Evolutionary conservation across 192 early-diverging fungal species (phyloP).

Genomic region (Backusella mclennaniae): DNA sequence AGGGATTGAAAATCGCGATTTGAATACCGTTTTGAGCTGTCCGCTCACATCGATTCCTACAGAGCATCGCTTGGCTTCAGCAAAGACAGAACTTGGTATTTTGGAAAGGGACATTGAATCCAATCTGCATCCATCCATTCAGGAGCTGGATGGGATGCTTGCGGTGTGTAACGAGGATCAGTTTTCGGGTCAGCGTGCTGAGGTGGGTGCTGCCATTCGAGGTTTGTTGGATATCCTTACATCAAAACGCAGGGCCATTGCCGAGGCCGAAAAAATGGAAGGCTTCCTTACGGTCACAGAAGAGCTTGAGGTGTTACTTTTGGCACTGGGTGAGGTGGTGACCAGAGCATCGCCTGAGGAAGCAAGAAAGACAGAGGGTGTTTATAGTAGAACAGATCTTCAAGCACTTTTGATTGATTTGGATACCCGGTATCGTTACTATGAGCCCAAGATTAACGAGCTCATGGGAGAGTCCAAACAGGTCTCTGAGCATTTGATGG

Average conservation of each 20-base stretch:
- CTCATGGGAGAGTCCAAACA: slow-evolving; percentile 29
- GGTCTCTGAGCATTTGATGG: slow-evolving; percentile 21
- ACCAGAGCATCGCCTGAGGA: slow-evolving; percentile 18
- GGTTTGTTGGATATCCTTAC: slow-evolving; percentile 30
- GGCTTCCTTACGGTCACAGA: slow-evolving; percentile 36
- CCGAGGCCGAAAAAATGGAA: slow-evolving; percentile 34
- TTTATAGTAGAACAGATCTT: slow-evolving; percentile 25
- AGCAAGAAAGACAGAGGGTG: slow-evolving; percentile 3
- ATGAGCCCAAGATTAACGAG: slow-evolving; percentile 38
- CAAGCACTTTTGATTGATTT: slow-evolving; percentile 41
- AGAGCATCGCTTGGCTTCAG: slow-evolving; percentile 21
- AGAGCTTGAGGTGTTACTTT: slow-evolving; percentile 39
- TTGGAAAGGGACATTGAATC: slow-evolving; percentile 31
- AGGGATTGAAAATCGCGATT: not conserved
- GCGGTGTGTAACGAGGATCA: slow-evolving; percentile 10
- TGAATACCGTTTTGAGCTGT: slow-evolving; percentile 18
- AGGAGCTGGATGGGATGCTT: slow-evolving; percentile 32
- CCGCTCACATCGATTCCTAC: slow-evolving; percentile 26
- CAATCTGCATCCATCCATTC: slow-evolving; percentile 25
- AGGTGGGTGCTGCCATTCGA: slow-evolving; percentile 29
- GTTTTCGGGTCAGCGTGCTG: slow-evolving; percentile 34
- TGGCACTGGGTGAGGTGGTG: slow-evolving; percentile 38
- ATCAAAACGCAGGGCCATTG: slow-evolving; percentile 31
- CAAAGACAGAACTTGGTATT: slow-evolving; percentile 24
- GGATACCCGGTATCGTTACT: slow-evolving; percentile 42